Evolutionary conservation across 2,329 filamentous ascomycete genomes (phyloP).

Genomic region (Monilinia fructicola): DNA sequence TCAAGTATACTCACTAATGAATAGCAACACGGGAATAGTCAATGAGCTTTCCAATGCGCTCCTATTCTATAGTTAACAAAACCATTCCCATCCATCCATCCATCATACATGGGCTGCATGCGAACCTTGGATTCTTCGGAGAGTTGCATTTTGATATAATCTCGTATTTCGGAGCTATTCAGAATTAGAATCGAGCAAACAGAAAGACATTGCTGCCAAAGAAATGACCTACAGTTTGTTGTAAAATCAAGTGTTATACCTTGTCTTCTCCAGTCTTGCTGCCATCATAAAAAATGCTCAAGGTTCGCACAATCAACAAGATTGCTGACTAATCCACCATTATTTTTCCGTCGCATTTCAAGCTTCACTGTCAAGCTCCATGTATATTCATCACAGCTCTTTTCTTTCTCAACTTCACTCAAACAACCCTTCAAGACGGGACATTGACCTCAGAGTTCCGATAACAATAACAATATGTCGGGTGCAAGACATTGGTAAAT

Average conservation of each 20-base stretch:
- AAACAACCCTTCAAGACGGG: background rate
- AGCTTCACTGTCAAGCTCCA: constrained; percentile 23
- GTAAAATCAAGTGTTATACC: constrained; percentile 6
- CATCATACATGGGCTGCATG: background rate
- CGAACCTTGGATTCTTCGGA: constrained; percentile 96
- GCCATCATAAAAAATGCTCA: constrained; percentile 27
- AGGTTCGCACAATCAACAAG: constrained; percentile 21
- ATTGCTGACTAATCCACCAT: constrained; percentile 18
- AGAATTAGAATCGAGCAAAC: background rate
- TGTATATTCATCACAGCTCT: background rate
- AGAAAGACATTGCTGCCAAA: background rate
- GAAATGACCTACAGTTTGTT: constrained; percentile 18
- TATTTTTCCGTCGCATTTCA: constrained; percentile 25
- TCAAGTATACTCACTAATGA: constrained; percentile 73
- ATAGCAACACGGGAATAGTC: constrained; percentile 90
- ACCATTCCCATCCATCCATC: background rate
- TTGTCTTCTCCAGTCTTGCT: constrained; percentile 12
- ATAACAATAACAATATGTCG: constrained; percentile 40
- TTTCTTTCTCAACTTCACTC: background rate
- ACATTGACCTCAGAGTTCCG: background rate
- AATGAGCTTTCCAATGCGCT: constrained; percentile 96
- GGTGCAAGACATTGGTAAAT: constrained; percentile 68
- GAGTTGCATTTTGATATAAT: constrained; percentile 49
- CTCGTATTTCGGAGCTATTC: background rate
- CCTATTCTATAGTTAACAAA: constrained; percentile 53